phyloP scores from a whole-genome alignment of 2,329 filamentous ascomycete genomes.

The Arthrobotrys pseudoclavata region DNA sequence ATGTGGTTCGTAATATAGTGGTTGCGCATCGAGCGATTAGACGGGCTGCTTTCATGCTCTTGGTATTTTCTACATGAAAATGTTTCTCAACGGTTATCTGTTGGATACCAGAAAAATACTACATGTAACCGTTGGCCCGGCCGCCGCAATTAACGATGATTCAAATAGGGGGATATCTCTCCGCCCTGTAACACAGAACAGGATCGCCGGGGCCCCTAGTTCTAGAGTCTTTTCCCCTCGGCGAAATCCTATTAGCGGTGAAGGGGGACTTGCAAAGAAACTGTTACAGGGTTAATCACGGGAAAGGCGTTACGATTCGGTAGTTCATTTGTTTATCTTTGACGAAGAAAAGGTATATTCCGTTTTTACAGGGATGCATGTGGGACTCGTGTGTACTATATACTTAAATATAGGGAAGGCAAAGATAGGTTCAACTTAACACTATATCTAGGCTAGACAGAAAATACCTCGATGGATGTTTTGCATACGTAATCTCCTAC shows the following conservation, averaged over 20 bases:
- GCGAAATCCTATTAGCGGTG: constrained; percentile 4
- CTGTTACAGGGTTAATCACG: neutral
- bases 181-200: neutral
- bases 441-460: neutral
- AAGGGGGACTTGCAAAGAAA: neutral
- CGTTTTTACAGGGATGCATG: constrained; percentile 18
- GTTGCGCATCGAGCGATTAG: constrained; percentile 49
- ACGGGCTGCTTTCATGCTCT: neutral
- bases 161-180: too few species aligned
- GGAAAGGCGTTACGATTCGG: constrained; percentile 3
- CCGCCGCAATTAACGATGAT: neutral
- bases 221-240: neutral
- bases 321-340: neutral
- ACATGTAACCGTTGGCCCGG: constrained; percentile 1
- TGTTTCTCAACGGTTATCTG: constrained; percentile 17
- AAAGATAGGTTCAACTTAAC: neutral
- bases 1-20: constrained; percentile 32
- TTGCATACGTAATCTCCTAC: neutral
- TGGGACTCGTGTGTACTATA: constrained; percentile 6
- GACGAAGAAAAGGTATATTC: constrained; percentile 16
- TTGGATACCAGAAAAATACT: constrained; percentile 9
- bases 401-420: neutral
- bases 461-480: neutral
- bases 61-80: neutral
- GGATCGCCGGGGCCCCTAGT: constrained; percentile 17